phyloP scores from a whole-genome alignment of 2,329 filamentous ascomycete genomes.

The Ophiostoma novo-ulmi region DNA sequence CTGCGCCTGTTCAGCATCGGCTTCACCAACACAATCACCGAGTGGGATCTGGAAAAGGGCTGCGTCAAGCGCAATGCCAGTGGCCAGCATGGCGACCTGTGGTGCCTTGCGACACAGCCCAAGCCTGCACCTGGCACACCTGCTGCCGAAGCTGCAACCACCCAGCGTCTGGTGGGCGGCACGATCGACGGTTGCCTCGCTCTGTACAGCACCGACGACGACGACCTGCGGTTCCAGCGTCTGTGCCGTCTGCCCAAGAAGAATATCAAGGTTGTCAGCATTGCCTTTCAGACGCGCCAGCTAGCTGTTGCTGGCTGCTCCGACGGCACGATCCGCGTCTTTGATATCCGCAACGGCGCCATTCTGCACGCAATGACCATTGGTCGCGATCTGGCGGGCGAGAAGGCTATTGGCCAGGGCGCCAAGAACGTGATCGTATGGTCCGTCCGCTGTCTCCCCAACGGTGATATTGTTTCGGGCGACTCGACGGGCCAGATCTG shows the following conservation, averaged over 20 bases:
- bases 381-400: slow-evolving; percentile 66
- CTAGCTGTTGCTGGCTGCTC: slow-evolving; percentile 85
- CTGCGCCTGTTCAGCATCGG: slow-evolving; percentile 93
- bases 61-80: slow-evolving; percentile 74
- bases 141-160: slow-evolving; percentile 28
- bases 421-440: slow-evolving; percentile 85
- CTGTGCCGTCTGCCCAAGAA: slow-evolving; percentile 64
- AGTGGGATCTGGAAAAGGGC: slow-evolving; percentile 85
- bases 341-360: slow-evolving; percentile 74
- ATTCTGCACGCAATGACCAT: slow-evolving; percentile 78
- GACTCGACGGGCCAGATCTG: slow-evolving; percentile 91
- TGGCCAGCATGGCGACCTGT: slow-evolving; percentile 92
- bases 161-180: slow-evolving; percentile 68
- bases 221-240: slow-evolving; percentile 73
- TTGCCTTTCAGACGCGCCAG: slow-evolving; percentile 81
- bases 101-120: slow-evolving; percentile 90
- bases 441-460: slow-evolving; percentile 82
- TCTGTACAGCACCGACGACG: slow-evolving; percentile 78
- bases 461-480: slow-evolving; percentile 86
- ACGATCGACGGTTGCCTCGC: slow-evolving; percentile 89
- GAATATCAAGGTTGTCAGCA: slow-evolving; percentile 82
- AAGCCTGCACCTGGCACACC: slow-evolving; percentile 35
- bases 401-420: slow-evolving; percentile 32
- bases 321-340: slow-evolving; percentile 91
- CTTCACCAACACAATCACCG: slow-evolving; percentile 84